Percentiles rank a stretch among this genome's conserved stretches.
phyloP scores from a whole-genome alignment of 2,329 filamentous ascomycete genomes.

The Colletotrichum chlorophyti region DNA sequence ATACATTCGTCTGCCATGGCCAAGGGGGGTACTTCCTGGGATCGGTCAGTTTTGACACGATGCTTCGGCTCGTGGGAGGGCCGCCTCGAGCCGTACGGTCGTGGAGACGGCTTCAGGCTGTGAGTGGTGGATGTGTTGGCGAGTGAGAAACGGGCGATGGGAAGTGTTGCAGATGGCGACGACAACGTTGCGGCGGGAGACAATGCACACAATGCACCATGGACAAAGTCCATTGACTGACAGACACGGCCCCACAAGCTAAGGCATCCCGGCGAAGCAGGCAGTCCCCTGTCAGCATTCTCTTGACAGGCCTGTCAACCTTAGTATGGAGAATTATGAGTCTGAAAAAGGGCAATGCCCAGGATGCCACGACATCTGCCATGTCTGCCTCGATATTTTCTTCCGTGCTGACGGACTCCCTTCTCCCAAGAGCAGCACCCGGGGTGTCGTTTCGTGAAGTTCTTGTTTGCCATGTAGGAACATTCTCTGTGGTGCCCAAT shows the following conservation, averaged over 20 bases:
- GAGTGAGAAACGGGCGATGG: neutral
- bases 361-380: neutral
- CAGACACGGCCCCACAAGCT: slow-evolving; percentile 1
- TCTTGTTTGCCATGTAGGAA: too few relatives aligned
- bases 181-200: slow-evolving; percentile 7
- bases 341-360: too few relatives aligned
- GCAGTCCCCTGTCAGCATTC: neutral
- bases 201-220: slow-evolving; percentile 10
- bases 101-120: slow-evolving; percentile 12
- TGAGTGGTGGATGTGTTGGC: neutral
- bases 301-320: slow-evolving; percentile 2
- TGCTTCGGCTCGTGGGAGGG: slow-evolving; percentile 3
- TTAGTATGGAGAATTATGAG: too few relatives aligned
- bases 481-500: too few relatives aligned
- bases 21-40: slow-evolving; percentile 6
- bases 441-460: too few relatives aligned
- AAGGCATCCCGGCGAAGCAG: neutral
- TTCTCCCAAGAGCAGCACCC: too few relatives aligned
- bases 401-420: too few relatives aligned
- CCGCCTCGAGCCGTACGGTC: slow-evolving; percentile 19
- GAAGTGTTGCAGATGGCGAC: neutral
- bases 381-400: too few relatives aligned
- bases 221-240: too few relatives aligned
- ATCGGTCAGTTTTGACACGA: slow-evolving; percentile 21
- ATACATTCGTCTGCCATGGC: neutral